Evolutionary conservation across 768 basidiomycete genomes (phyloP).

Genomic region (Rhizopogon vesiculosus): DNA sequence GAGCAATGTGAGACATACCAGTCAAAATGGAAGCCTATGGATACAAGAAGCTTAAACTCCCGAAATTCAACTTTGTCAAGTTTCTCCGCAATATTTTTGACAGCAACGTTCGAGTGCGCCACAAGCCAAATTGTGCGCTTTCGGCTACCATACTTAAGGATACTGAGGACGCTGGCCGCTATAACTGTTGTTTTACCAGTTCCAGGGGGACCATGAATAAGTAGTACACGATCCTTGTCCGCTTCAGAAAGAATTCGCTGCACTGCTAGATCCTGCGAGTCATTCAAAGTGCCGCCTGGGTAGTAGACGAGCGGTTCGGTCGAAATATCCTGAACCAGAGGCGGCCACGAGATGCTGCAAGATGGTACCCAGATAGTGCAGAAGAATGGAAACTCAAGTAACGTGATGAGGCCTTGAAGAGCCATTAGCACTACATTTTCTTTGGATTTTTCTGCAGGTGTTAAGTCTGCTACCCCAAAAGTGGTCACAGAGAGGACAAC

Average conservation of each 20-base stretch:
- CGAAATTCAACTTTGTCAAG: conserved; percentile 26
- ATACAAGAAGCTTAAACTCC: conserved; percentile 38
- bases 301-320: background rate
- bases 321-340: background rate
- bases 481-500: conserved; percentile 36
- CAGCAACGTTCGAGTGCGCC: conserved; percentile 47
- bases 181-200: conserved; percentile 44
- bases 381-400: conserved; percentile 21
- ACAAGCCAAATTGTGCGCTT: conserved; percentile 31
- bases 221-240: conserved; percentile 17
- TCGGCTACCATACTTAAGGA: conserved; percentile 4
- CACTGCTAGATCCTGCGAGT: conserved; percentile 25
- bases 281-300: conserved; percentile 12
- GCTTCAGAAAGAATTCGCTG: conserved; percentile 22
- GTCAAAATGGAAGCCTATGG: conserved; percentile 40
- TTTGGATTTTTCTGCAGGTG: conserved; percentile 43
- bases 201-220: conserved; percentile 35
- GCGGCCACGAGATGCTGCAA: conserved; percentile 13
- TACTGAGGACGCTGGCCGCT: conserved; percentile 28
- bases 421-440: conserved; percentile 15
- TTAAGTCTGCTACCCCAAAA: conserved; percentile 49
- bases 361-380: conserved; percentile 23
- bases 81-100: conserved; percentile 51
- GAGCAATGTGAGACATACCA: conserved; percentile 27
- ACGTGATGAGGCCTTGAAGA: conserved; percentile 11